Evolutionary conservation across 1,284 basidiomycete genomes (phyloP).

Genomic region (Moesziomyces antarcticus): DNA sequence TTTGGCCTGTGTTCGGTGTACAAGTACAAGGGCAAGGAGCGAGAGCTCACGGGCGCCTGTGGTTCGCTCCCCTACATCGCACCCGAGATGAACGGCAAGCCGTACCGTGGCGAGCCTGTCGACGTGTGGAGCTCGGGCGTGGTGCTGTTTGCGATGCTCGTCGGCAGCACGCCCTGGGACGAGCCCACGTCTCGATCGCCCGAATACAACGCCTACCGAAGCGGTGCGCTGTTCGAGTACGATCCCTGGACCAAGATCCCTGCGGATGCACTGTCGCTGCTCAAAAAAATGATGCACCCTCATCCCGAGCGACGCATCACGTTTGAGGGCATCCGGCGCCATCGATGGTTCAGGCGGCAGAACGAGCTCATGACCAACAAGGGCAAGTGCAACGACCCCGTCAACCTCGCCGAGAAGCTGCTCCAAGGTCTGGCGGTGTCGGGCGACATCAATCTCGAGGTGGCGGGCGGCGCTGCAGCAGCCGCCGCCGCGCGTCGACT

Average conservation of each 20-base stretch:
- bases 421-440: conserved; percentile 64
- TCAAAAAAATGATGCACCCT: conserved; percentile 63
- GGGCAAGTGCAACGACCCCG: conserved; percentile 63
- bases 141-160: conserved; percentile 91
- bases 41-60: conserved; percentile 72
- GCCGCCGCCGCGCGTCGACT: conserved; percentile 36
- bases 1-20: conserved; percentile 94
- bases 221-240: conserved; percentile 77
- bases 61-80: conserved; percentile 96
- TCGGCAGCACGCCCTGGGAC: conserved; percentile 98
- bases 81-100: conserved; percentile 74
- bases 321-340: conserved; percentile 61
- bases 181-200: conserved; percentile 83
- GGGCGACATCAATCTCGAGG: conserved; percentile 59
- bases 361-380: conserved; percentile 59
- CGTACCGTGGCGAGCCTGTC: conserved; percentile 90
- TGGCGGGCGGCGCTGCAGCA: conserved; percentile 14
- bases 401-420: conserved; percentile 65
- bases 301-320: conserved; percentile 54
- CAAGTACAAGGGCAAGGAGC: conserved; percentile 84
- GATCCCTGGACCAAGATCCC: conserved; percentile 84
- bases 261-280: conserved; percentile 71
- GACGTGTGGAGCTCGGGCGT: conserved; percentile 95
- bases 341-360: conserved; percentile 63
- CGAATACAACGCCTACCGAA: conserved; percentile 82